Conservation (phyloP, 352 stramenopile genomes). For the Aphanomyces stellatus region DNA sequence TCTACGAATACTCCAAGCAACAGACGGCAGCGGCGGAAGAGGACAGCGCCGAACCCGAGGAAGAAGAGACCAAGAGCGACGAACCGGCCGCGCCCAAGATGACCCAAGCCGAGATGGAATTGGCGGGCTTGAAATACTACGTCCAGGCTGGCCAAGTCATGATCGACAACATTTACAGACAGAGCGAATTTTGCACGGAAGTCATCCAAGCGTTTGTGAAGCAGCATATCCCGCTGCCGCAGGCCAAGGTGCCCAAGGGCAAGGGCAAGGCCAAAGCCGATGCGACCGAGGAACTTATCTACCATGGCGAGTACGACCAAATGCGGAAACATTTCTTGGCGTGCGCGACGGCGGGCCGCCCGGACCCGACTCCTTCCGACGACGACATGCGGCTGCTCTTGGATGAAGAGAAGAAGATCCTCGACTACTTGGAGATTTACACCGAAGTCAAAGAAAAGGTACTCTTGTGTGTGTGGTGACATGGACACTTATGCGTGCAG, state of each 20-base stretch:
- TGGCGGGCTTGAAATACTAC: slow-evolving; percentile 72
- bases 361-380: slow-evolving; percentile 21
- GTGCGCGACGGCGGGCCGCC: slow-evolving; percentile 32
- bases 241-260: slow-evolving; percentile 20
- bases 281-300: slow-evolving; percentile 24
- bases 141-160: slow-evolving; percentile 72
- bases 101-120: slow-evolving; percentile 25
- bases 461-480: background rate
- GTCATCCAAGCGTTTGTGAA: slow-evolving; percentile 44
- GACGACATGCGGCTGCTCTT: slow-evolving; percentile 27
- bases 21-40: background rate
- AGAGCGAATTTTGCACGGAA: slow-evolving; percentile 30
- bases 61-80: slow-evolving; percentile 14
- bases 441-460: slow-evolving; percentile 81
- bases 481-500: background rate
- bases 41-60: background rate
- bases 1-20: slow-evolving; percentile 53
- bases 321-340: slow-evolving; percentile 51
- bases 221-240: slow-evolving; percentile 36
- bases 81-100: slow-evolving; percentile 20
- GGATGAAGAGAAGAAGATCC: slow-evolving; percentile 36
- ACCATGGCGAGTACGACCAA: slow-evolving; percentile 37
- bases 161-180: slow-evolving; percentile 68
- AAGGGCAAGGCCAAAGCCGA: slow-evolving; percentile 64
- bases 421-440: slow-evolving; percentile 82